Percentiles rank a stretch among this genome's conserved stretches.
Conservation (phyloP, 306 rosid species). For the Pyrus betulifolia region DNA sequence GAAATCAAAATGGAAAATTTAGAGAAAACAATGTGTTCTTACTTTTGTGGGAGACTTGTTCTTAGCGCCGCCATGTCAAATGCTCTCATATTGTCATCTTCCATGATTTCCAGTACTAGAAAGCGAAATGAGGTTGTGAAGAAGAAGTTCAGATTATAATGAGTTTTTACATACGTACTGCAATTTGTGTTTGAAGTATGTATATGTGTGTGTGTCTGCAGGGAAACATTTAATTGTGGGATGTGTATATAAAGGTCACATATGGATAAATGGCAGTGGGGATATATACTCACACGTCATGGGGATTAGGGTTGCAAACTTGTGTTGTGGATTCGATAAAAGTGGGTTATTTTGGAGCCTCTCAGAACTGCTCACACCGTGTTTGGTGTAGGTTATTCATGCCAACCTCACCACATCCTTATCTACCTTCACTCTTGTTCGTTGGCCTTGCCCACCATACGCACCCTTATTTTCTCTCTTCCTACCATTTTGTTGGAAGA, state of each 20-base stretch:
- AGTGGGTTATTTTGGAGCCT: constrained; percentile 27
- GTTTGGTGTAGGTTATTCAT: constrained; percentile 17
- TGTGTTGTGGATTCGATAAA: constrained; percentile 20
- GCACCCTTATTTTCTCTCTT: background rate
- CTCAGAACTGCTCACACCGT: constrained; percentile 12
- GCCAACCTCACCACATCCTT: constrained; percentile 33
- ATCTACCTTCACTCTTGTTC: constrained; percentile 52
- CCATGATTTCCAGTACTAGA: constrained; percentile 28
- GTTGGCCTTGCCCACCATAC: constrained; percentile 8
- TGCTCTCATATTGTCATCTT: constrained; percentile 39
- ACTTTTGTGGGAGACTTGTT: constrained; percentile 59
- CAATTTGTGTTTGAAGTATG: background rate
- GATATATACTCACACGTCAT: constrained; percentile 14
- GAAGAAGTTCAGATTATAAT: background rate
- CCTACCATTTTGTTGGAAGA: background rate
- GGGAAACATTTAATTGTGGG: background rate
- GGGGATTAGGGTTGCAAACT: background rate
- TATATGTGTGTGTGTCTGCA: background rate
- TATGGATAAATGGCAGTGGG: background rate
- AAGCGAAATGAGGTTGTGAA: background rate
- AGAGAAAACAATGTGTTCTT: constrained; percentile 8
- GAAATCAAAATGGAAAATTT: background rate
- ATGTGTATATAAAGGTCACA: background rate
- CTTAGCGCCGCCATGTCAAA: constrained; percentile 63
- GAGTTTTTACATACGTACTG: background rate